Conservation (phyloP, 345 rosid species). For the Melastoma malabathricum region DNA sequence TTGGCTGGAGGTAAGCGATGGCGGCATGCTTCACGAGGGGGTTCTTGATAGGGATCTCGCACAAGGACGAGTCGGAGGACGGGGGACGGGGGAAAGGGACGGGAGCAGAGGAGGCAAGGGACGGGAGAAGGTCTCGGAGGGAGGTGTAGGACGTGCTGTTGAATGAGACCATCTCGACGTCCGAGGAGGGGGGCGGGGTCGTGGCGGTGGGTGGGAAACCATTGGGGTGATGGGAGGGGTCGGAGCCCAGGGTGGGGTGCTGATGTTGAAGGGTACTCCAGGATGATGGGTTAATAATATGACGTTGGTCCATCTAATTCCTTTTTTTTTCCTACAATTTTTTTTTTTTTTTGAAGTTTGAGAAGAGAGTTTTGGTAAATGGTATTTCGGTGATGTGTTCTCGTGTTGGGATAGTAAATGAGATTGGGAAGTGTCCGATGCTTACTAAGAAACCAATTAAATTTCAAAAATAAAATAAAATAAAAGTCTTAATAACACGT, state of each 20-base stretch:
- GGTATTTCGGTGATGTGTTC: no score
- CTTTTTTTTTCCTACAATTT: no score
- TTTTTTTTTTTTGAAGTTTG: no score
- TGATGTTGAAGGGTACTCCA: conserved; percentile 4
- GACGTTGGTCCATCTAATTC: no score
- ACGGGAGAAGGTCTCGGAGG: conserved; percentile 34
- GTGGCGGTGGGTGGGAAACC: conserved; percentile 6
- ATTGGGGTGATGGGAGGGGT: conserved; percentile 12
- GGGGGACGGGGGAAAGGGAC: conserved; percentile 25
- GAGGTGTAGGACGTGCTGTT: conserved; percentile 32
- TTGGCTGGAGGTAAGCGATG: conserved; percentile 49
- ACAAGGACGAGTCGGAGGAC: conserved; percentile 29
- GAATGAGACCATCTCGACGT: conserved; percentile 26
- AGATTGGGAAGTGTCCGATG: no score
- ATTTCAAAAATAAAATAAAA: no score
- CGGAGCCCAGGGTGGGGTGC: background rate
- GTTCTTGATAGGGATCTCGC: conserved; percentile 45
- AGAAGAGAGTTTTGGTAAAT: no score
- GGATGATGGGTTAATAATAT: background rate
- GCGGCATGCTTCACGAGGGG: conserved; percentile 57
- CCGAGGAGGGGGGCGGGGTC: conserved; percentile 8
- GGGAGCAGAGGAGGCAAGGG: conserved; percentile 11
- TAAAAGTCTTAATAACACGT: no score
- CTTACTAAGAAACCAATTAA: no score
- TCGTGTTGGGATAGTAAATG: no score